Evolutionary conservation across 306 rosid genomes (phyloP), one percentile per base, ranked within the genome.

Genomic region (Mimosa pudica): DNA sequence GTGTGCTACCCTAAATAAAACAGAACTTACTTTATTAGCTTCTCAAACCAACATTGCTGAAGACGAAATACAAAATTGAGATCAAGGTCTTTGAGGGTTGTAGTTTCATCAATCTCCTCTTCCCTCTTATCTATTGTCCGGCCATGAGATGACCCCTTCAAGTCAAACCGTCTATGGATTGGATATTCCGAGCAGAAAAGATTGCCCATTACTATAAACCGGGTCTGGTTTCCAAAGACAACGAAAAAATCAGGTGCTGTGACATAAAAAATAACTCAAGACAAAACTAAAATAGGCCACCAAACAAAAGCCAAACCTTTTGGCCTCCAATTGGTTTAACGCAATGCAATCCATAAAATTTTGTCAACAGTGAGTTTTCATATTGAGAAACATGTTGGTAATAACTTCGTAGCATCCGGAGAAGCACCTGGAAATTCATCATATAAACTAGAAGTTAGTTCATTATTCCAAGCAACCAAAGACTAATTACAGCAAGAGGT

Each of bases 161-260:
- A 86, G 87, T 96, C 99, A 80, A 91, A 96, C 70, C 99, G 89
- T 77, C 92, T 90, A 80, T 96, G 99, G 79, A 96, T 91, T 20
- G 91, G 91, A 80, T 91, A 96, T 79, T 96, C 99, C 0, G 99
- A 96, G 89, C 97, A 96, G 90, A 96, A 96, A 79, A 96, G 89
- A 76, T 96, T 96, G 72, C 98, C 99, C 99, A 96, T 96, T 85
- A 96, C 98, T n/a, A 96, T 91, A 85, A 96, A 96, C 86, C 99
- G 89, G 1, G 92, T 93, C 99, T 96, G 90, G 16, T 71, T 77
- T 83, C 74, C 80, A 86, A 73, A 14, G 70, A 54, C 54, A 77
- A 81, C 0, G 11, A 78, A 71, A 47, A 33, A 44, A 8, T 81
- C 57, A 70, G 82, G 17, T 44, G 36, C 77, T 16, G 11, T 61